A percentile compares a stretch with the other conserved stretches of the same genome.
These are phyloP conservation scores for Teunomyces stri DNA, from an alignment of 805 yeast genomes.

Conservation along the genomic window DNA sequence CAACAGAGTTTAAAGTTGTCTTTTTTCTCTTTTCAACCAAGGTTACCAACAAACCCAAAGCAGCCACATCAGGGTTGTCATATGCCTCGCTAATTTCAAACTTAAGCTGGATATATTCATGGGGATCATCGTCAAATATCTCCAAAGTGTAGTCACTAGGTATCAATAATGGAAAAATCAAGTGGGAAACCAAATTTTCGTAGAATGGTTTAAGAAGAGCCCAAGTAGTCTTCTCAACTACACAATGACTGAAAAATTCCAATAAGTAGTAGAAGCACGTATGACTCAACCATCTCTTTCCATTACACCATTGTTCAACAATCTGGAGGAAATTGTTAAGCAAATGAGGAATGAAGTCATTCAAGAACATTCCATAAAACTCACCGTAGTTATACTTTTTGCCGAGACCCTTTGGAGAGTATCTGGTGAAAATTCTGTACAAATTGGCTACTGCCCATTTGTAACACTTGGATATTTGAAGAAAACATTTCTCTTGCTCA, in stretches of 20 bases:
- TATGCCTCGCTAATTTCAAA: conserved; percentile 55
- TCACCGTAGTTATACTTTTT: conserved; percentile 54
- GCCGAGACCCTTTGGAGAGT: conserved; percentile 51
- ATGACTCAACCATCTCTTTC: conserved; percentile 65
- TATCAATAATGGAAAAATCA: conserved; percentile 73
- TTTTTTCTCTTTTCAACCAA: conserved; percentile 67
- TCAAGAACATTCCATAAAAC: conserved; percentile 55
- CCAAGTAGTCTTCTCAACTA: conserved; percentile 60
- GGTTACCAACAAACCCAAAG: conserved; percentile 67
- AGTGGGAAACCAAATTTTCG: conserved; percentile 61
- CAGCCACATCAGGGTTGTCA: conserved; percentile 74
- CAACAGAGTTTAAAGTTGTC: conserved; percentile 56
- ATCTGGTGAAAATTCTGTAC: conserved; percentile 66
- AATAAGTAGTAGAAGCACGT: conserved; percentile 61
- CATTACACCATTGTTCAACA: conserved; percentile 70
- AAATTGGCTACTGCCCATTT: conserved; percentile 86
- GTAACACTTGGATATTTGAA: conserved; percentile 62
- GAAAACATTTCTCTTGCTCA: conserved; percentile 55
- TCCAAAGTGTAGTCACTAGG: conserved; percentile 68
- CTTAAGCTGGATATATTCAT: conserved; percentile 75
- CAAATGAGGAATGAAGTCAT: conserved; percentile 70
- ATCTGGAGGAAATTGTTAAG: conserved; percentile 60
- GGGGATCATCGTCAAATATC: conserved; percentile 81
- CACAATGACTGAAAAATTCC: conserved; percentile 54
- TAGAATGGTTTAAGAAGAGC: conserved; percentile 60